Evolutionary conservation across 176 grass and related monocot species (phyloP).

Genomic region (Eleusine coracana): DNA sequence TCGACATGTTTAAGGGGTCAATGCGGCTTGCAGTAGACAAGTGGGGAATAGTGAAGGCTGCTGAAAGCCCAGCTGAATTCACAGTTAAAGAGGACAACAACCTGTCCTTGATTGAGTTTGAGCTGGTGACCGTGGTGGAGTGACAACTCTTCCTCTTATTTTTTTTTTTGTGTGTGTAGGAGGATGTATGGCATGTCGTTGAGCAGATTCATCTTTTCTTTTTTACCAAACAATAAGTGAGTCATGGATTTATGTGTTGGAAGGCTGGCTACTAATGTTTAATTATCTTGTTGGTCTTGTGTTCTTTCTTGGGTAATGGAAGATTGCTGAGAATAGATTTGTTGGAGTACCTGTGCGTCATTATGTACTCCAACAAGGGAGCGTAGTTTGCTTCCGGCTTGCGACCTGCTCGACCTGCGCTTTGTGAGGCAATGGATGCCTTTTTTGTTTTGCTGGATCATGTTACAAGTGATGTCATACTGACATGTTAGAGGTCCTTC

Average conservation of each 20-base stretch:
- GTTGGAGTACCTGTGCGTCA: too few relatives aligned
- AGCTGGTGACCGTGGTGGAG: slow-evolving; percentile 51
- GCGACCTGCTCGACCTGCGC: too few relatives aligned
- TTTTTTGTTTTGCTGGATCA: too few relatives aligned
- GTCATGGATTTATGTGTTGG: slow-evolving; percentile 29
- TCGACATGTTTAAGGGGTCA: slow-evolving; percentile 60
- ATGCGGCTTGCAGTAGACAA: slow-evolving; percentile 59
- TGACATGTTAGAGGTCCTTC: too few relatives aligned
- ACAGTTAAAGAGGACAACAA: slow-evolving; percentile 58
- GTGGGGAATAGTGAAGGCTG: slow-evolving; percentile 48
- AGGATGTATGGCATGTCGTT: background rate
- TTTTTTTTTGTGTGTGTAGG: background rate
- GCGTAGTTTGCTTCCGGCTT: too few relatives aligned
- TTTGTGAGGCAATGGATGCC: too few relatives aligned
- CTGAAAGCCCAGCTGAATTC: slow-evolving; percentile 44
- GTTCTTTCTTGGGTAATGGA: background rate
- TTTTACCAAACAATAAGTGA: slow-evolving; percentile 35
- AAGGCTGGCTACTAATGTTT: slow-evolving; percentile 14
- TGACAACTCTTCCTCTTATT: slow-evolving; percentile 17
- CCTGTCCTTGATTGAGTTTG: slow-evolving; percentile 60
- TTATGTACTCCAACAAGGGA: too few relatives aligned
- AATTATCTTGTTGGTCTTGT: background rate
- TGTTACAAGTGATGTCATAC: too few relatives aligned
- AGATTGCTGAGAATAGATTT: background rate
- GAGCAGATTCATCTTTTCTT: background rate